Evolutionary conservation across 129 eudicot species (phyloP), one percentile per base, ranked within the genome.

Genomic region (Oenanthe sinensis): DNA sequence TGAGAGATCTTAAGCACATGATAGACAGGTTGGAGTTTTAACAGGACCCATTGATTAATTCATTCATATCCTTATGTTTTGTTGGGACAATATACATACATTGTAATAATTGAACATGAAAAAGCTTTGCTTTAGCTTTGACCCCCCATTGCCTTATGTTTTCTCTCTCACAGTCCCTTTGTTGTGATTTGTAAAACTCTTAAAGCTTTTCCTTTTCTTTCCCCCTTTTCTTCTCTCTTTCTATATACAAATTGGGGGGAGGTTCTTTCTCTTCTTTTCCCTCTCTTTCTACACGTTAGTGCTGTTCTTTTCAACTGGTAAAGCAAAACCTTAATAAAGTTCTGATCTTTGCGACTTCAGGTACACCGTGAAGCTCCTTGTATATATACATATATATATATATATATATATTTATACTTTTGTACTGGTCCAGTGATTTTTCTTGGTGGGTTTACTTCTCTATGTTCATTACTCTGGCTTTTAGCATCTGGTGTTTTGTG

Each of bases 101-200:
- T 30, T 39, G 75, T 36, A 83, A 91, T 85, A 78, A 89, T 85
- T 87, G 87, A 85, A 91, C 89, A 79, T n/a, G 85, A 79, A 72
- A 81, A 88, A 79, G 89, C 87, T 82, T 79, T 65, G 60, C 83
- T 88, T 87, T 85, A 85, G 81, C 90, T 90, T 86, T 92, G 87
- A 85, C 85, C 83, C 83, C 81, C 75, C 85, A 81, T 67, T 67
- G 72, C 72, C 75, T 15, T 9, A 8, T 70, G 24, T 19, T 70
- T 19, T 36, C 75, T 70, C 75, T 70, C 30, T 16, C 45, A 1
- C 75, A 3, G 9, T 33, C 75, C 17, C 42, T 67, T 28, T 28
- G 19, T 26, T 65, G 74, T 69, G 39, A 37, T 7, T 17, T 45
- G 8, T 55, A 55, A 55, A 5, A 55, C 74, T 16, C 28, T 6